phyloP scores from a whole-genome alignment of 2,329 filamentous ascomycete genomes.

The Conoideocrella luteorostrata region DNA sequence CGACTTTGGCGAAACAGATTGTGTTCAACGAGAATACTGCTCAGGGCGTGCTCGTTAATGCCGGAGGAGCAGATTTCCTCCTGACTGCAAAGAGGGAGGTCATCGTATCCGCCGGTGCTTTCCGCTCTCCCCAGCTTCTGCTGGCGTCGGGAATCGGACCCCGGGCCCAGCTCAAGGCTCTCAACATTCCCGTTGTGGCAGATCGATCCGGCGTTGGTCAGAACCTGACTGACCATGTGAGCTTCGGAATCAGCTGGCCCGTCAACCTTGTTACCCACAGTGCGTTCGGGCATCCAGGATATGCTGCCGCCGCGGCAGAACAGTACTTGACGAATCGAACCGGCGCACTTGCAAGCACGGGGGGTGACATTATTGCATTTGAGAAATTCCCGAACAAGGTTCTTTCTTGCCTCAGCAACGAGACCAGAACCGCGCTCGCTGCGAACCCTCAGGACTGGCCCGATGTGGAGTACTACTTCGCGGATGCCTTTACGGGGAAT shows the following conservation, averaged over 20 bases:
- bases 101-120: slow-evolving; percentile 52
- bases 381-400: neutral
- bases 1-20: neutral
- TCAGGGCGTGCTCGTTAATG: slow-evolving; percentile 25
- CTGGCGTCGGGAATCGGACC: slow-evolving; percentile 56
- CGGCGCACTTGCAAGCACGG: neutral
- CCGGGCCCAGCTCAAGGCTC: slow-evolving; percentile 24
- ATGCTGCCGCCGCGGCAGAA: neutral
- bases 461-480: neutral
- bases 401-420: too few relatives aligned
- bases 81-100: slow-evolving; percentile 43
- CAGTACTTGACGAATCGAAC: neutral
- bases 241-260: slow-evolving; percentile 9
- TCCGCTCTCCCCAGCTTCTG: slow-evolving; percentile 49
- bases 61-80: slow-evolving; percentile 28
- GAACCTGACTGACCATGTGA: slow-evolving; percentile 40
- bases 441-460: too few relatives aligned
- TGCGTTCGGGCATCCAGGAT: neutral
- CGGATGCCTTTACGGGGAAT: too few relatives aligned
- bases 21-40: slow-evolving; percentile 11
- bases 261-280: neutral
- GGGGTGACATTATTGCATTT: neutral
- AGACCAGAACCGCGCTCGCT: too few relatives aligned
- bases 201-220: slow-evolving; percentile 38
- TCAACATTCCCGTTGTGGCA: slow-evolving; percentile 30